phyloP scores from a whole-genome alignment of 139 green algal genomes.

The Diplosphaera chodatii region DNA sequence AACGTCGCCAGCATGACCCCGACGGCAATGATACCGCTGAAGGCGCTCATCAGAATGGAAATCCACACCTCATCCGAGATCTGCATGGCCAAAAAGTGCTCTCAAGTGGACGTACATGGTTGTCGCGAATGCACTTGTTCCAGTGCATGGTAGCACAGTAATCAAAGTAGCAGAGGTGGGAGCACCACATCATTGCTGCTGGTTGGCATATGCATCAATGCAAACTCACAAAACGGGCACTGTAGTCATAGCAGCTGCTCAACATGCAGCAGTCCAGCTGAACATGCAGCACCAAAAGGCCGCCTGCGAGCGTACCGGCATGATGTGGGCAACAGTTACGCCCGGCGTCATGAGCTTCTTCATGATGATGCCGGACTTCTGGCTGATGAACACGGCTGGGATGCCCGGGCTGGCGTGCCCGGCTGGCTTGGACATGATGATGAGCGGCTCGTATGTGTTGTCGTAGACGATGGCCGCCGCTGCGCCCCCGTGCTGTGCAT shows the following conservation, averaged over 20 bases:
- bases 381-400: conserved; percentile 68
- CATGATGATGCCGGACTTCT: conserved; percentile 62
- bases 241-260: no score
- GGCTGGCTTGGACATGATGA: conserved; percentile 72
- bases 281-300: no score
- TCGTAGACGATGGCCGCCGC: conserved; percentile 74
- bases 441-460: conserved; percentile 52
- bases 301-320: conserved; percentile 54
- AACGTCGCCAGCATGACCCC: conserved; percentile 60
- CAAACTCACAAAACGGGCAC: no score
- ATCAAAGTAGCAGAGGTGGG: no score
- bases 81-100: conserved; percentile 4
- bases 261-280: background rate
- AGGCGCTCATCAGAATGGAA: conserved; percentile 56
- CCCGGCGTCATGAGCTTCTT: conserved; percentile 32
- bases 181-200: conserved; percentile 1
- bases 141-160: no score
- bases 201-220: conserved; percentile 22
- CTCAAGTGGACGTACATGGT: no score
- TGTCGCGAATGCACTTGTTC: no score
- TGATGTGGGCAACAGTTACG: conserved; percentile 30
- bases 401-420: conserved; percentile 57
- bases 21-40: conserved; percentile 60
- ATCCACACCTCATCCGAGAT: conserved; percentile 50
- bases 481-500: conserved; percentile 65